Evolutionary conservation across 495 filamentous ascomycete genomes (phyloP).

Genomic region (Podospora comata): DNA sequence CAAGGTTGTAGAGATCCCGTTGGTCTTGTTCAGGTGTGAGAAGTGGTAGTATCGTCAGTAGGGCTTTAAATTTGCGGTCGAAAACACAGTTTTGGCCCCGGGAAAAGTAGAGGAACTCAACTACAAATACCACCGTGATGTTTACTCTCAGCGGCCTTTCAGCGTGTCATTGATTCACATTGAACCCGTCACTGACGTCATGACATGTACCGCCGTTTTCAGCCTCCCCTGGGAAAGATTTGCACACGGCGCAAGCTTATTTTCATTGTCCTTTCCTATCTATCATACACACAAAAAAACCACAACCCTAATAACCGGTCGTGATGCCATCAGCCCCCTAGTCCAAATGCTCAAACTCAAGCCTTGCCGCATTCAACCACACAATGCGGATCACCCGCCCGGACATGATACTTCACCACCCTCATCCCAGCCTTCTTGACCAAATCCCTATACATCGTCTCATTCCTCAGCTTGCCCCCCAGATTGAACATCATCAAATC

Average conservation of each 20-base stretch:
- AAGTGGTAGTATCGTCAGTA: not conserved
- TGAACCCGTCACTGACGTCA: not conserved
- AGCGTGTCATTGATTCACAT: conserved; percentile 2
- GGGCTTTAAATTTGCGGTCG: not conserved
- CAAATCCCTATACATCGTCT: conserved; percentile 23
- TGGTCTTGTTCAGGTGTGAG: not conserved
- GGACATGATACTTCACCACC: conserved; percentile 23
- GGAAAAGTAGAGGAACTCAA: not conserved
- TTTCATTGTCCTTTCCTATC: not conserved
- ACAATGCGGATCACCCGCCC: conserved; percentile 17
- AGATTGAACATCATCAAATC: conserved; percentile 35
- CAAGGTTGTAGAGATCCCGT: not conserved
- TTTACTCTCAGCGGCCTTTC: not conserved
- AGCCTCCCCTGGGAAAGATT: not conserved
- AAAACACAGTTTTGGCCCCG: no score
- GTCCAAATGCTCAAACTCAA: not conserved
- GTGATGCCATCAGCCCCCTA: not conserved
- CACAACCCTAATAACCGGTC: not conserved
- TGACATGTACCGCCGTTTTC: not conserved
- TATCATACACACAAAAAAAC: not conserved
- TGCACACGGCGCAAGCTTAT: not conserved
- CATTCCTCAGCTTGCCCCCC: conserved; percentile 33
- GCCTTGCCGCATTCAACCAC: conserved; percentile 30
- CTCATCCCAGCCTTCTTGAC: conserved; percentile 23
- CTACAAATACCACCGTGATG: not conserved